Base-by-base conservation (phyloP, 148 eudicot genomes). In the Vaccinium myrtillus region DNA sequence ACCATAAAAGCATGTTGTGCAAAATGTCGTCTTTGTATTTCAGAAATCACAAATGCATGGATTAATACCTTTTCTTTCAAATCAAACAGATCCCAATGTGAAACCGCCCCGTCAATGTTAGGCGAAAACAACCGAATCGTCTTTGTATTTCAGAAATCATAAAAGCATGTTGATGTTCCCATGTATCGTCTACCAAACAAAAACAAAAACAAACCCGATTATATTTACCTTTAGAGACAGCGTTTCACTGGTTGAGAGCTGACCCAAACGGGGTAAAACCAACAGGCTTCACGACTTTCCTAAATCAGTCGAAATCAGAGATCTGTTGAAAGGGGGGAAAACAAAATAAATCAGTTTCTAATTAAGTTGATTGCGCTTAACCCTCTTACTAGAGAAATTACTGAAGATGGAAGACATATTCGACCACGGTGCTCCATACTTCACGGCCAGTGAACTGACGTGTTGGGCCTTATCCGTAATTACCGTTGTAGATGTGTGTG, bases 351-450 rank as follows among this genome's bases (percentile, higher is more conserved):
- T 27, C 48, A 9, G 50, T 77, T 43, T 32, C 79, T 5, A 18
- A 5, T 78, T 49, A 16, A 32, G 6, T 78, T 78, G 50, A 15
- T 75, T 84, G 51, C 58, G 25, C 56, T 73, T 55, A 12, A 27
- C 6, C 13, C 78, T 55, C 36, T 81, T 51, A 1, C 46, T 84
- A 97, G 99, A 88, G 98, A 95, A 87, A 89, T 79, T 56, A 85
- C 89, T 59, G 95, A 93, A 86, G 98, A 95, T 82, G 98, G 98
- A 63, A 93, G 91, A 77, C 93, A 94, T 83, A 74, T 97, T 97
- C 85, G 99, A 97, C 87, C 98, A 97, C 80, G 99, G 99, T 8
- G 95, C 98, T 70, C 95, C 99, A 51, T 97, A 91, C 88, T 97
- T 97, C 90, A 86, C 90, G 4, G 91, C 88, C 63, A 85, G 86